Conservation (phyloP, 805 yeast genomes). For the Spathaspora sp. region DNA sequence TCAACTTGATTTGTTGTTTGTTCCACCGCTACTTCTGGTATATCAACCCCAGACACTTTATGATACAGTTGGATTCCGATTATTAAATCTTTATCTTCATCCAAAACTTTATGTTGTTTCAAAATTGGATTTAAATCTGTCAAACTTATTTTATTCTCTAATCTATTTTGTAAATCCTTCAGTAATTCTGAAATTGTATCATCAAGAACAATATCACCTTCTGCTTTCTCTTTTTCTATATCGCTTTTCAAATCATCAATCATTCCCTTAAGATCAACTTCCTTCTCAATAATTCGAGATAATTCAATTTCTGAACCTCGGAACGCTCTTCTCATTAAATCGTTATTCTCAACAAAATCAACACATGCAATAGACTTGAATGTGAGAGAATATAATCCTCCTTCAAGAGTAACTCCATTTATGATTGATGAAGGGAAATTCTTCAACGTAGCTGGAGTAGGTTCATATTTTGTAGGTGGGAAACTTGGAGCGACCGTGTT, state of each 20-base stretch:
- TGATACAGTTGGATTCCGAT: conserved; percentile 13
- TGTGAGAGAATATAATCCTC: conserved; percentile 39
- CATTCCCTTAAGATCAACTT: conserved; percentile 12
- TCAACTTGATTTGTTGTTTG: conserved; percentile 1
- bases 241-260: conserved; percentile 20
- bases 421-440: conserved; percentile 29
- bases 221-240: conserved; percentile 9
- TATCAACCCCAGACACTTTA: conserved; percentile 2
- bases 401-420: conserved; percentile 38
- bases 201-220: conserved; percentile 1
- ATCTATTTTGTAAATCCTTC: conserved; percentile 8
- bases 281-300: conserved; percentile 8
- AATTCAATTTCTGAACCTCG: conserved; percentile 8
- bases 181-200: conserved; percentile 1
- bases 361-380: conserved; percentile 38
- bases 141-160: conserved; percentile 13
- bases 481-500: not conserved
- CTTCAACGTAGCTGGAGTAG: conserved; percentile 10
- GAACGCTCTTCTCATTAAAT: conserved; percentile 26
- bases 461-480: conserved; percentile 11
- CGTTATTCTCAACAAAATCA: conserved; percentile 31
- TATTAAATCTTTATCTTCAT: conserved; percentile 12
- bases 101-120: conserved; percentile 13
- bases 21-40: conserved; percentile 17
- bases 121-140: conserved; percentile 12